Conservation (phyloP, 345 rosid genomes). For the Cardamine resedifolia region DNA sequence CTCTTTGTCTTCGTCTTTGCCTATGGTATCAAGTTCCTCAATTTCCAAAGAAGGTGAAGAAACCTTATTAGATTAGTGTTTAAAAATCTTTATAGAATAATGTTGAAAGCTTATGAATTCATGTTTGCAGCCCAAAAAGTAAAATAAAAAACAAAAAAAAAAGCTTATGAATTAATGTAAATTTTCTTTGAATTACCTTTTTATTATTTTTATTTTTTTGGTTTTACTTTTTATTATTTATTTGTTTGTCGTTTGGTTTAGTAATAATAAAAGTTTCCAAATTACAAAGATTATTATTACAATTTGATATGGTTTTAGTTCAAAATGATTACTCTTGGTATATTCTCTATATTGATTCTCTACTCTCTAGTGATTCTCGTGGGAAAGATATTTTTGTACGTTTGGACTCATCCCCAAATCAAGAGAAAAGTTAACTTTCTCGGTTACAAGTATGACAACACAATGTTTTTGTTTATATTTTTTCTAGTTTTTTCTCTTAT, state of each 20-base stretch:
- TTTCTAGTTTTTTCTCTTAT: neutral
- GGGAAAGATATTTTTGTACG: neutral
- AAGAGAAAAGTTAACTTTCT: neutral
- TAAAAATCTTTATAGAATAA: neutral
- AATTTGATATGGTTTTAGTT: neutral
- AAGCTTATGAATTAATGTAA: conserved; percentile 14
- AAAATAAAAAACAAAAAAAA: neutral
- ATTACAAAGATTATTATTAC: neutral
- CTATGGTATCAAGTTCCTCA: conserved; percentile 56
- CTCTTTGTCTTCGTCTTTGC: conserved; percentile 53
- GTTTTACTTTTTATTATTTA: neutral
- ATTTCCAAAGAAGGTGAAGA: conserved; percentile 58
- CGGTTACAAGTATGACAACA: neutral
- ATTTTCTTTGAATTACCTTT: neutral
- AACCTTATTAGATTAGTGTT: neutral
- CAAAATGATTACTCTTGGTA: neutral
- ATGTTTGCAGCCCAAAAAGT: too few species aligned
- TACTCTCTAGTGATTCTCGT: neutral
- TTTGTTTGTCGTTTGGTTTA: conserved; percentile 9
- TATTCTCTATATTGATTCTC: conserved; percentile 4
- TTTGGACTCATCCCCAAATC: neutral
- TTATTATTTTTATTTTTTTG: neutral
- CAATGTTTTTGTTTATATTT: neutral
- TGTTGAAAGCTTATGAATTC: neutral
- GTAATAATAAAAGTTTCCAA: neutral